These are phyloP conservation scores for Pythium sp. DNA, from an alignment of 352 stramenopile genomes.

Conservation along the genomic window DNA sequence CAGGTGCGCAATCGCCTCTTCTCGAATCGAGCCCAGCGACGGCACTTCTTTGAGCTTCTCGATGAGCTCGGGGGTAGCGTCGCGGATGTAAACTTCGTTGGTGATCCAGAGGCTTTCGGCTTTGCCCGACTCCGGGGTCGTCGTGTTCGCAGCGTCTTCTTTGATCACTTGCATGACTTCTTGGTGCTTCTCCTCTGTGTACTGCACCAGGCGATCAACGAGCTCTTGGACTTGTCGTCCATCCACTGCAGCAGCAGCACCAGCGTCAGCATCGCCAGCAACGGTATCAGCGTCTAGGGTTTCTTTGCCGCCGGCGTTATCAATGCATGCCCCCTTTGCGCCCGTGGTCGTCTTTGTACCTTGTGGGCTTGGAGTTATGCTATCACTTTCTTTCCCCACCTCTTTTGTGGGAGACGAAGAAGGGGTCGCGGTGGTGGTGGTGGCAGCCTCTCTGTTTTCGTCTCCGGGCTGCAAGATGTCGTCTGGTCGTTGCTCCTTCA, in stretches of 20 bases:
- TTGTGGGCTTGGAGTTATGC: neutral
- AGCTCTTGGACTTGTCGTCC: constrained; percentile 26
- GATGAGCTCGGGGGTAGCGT: constrained; percentile 32
- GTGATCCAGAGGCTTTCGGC: constrained; percentile 49
- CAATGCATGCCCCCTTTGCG: constrained; percentile 9
- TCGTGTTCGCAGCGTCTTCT: constrained; percentile 13
- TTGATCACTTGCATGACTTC: constrained; percentile 28
- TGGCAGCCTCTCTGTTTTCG: constrained; percentile 3
- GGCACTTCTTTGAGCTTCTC: constrained; percentile 29
- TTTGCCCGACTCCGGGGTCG: neutral
- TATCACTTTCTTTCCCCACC: constrained; percentile 15
- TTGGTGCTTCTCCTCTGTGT: constrained; percentile 27
- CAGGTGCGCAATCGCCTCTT: constrained; percentile 23
- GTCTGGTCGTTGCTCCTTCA: constrained; percentile 25
- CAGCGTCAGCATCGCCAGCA: neutral
- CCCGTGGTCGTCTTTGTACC: neutral
- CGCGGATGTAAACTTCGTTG: constrained; percentile 40
- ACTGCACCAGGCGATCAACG: constrained; percentile 27
- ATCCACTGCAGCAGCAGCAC: constrained; percentile 13
- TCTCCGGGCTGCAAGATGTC: constrained; percentile 15
- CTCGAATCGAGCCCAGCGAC: constrained; percentile 27
- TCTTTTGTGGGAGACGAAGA: neutral
- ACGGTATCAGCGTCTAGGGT: neutral
- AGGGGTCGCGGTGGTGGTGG: neutral
- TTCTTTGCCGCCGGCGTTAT: constrained; percentile 7